Evolutionary conservation across 441 rosid species (phyloP).

Genomic region (Pelargonium australe): DNA sequence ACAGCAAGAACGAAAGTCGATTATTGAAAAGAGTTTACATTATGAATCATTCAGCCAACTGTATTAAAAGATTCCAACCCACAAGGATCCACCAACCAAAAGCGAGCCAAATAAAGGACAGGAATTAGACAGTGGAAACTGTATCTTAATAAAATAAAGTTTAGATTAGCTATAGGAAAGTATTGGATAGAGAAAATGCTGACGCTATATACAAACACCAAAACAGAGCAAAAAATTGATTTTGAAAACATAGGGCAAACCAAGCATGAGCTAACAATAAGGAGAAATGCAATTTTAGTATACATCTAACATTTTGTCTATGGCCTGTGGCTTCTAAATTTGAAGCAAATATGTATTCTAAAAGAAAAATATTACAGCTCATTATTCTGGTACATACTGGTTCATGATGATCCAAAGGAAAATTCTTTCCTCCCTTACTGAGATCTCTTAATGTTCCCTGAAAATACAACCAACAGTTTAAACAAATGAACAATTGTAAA

Average conservation of each 20-base stretch:
- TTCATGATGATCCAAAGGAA: conserved; percentile 40
- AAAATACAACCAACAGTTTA: conserved; percentile 21
- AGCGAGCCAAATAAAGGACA: not conserved
- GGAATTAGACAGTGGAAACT: not conserved
- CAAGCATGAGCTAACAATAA: not conserved
- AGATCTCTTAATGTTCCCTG: conserved; percentile 73
- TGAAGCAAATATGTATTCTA: not conserved
- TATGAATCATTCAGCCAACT: not conserved
- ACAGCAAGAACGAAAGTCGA: not conserved
- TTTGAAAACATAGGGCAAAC: not conserved
- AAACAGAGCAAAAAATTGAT: not conserved
- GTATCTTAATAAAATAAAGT: not conserved
- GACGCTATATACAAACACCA: not conserved
- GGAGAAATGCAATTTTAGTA: not conserved
- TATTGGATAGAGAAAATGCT: no score
- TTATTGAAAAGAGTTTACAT: not conserved
- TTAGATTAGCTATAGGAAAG: no score
- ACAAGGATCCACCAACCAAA: not conserved
- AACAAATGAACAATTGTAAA: not conserved
- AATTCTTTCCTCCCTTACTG: conserved; percentile 57
- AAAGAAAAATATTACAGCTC: conserved; percentile 11
- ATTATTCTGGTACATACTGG: conserved; percentile 35
- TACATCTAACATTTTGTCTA: not conserved
- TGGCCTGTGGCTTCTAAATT: conserved; percentile 1
- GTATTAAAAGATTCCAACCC: not conserved